Evolutionary conservation across 345 rosid genomes (phyloP).

Genomic region (Populus davidiana): DNA sequence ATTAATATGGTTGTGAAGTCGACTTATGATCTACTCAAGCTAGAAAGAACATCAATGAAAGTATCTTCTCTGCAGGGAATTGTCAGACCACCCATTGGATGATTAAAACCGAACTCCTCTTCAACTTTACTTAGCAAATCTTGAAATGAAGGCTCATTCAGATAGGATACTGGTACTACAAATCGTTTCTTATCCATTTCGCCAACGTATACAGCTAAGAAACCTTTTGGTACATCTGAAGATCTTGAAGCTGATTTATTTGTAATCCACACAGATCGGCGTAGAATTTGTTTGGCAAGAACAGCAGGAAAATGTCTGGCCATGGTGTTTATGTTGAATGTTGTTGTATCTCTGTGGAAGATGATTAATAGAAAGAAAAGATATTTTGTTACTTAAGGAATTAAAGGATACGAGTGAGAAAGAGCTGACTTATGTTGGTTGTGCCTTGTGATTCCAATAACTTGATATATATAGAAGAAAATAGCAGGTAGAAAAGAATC

Average conservation of each 20-base stretch:
- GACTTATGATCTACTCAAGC: not conserved
- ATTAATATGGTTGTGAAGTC: not conserved
- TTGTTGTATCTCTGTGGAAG: not conserved
- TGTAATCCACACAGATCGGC: not conserved
- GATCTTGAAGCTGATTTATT: not conserved
- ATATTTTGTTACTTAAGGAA: no score
- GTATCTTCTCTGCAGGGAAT: conserved; percentile 24
- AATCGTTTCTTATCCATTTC: conserved; percentile 32
- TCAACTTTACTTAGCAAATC: conserved; percentile 26
- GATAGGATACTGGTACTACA: conserved; percentile 36
- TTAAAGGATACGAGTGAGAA: no score
- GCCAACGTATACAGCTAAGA: conserved; percentile 25
- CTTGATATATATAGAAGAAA: not conserved
- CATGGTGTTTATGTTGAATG: not conserved
- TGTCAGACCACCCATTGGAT: conserved; percentile 20
- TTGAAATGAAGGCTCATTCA: conserved; percentile 40
- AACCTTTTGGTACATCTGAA: conserved; percentile 30
- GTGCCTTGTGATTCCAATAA: no score
- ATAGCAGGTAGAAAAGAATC: no score
- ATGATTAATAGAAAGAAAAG: not conserved
- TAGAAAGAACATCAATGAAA: conserved; percentile 14
- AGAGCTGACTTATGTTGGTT: not conserved
- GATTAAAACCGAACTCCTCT: conserved; percentile 29
- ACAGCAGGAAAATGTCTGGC: conserved; percentile 10
- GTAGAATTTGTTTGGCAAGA: not conserved